Base-by-base conservation (phyloP, 352 stramenopile genomes). In the Pythium brassicae region DNA sequence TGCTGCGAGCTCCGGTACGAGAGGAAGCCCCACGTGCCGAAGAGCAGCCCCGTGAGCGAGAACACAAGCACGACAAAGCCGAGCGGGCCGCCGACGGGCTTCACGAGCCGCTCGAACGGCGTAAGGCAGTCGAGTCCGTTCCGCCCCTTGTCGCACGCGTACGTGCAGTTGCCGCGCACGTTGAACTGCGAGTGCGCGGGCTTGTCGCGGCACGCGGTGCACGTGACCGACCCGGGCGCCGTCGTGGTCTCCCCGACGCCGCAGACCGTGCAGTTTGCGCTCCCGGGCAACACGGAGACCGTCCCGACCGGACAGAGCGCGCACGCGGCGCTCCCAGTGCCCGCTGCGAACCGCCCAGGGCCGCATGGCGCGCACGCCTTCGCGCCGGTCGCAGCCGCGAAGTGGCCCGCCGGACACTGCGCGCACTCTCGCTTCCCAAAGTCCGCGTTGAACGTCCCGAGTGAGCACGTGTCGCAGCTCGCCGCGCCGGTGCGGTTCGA, bases 61-160 rank as follows among this genome's bases (percentile, higher is more conserved):
- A 88, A 75, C 9, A 92, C 75, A 3, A 94, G 53, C 49, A 91
- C 57, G 14, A 86, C 71, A 60, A 94, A 94, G 23, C 80, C 80
- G 5, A 94, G 46, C 5, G 77, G 72, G 4, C 85, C 85, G 45
- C 83, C 85, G 45, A 94, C 89, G 25, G 83, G 83, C 53, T 92
- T 83, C 26, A 92, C 68, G 25, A 94, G 75, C 2, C 78, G 73
- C 59, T 94, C 85, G 50, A 94, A 94, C 2, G 85, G 85, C 2
- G 85, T 94, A 40, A 93, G 65, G 52, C 85, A 94, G 55, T 92
- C 77, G 0, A 92, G 63, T 6, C 82, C 85, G 34, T 76, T 91
- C 8, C 81, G 78, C 0, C 85, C 85, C 57, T 92, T 92, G 32
- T 79, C 79, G 43, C 85, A 94, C 2, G 78, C 81, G 53, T 94